Base-by-base conservation (phyloP, 768 basidiomycete species). In the Rhodocollybia butyracea region DNA sequence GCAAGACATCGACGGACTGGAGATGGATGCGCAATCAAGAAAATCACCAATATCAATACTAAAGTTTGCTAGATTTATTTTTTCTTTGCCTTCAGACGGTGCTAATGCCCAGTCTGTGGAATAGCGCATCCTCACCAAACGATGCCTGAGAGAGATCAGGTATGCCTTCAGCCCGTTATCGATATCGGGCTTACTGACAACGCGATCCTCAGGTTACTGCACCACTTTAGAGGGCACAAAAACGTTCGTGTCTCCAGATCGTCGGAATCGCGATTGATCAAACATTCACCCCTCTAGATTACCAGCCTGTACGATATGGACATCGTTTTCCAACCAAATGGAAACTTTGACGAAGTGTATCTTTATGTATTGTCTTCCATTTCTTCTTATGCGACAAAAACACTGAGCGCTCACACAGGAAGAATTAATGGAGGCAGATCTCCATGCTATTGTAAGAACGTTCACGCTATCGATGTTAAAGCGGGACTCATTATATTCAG, bases 361-460 rank as follows among this genome's bases (percentile, higher is more conserved):
- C 86, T 91, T 65, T 92, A 94, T 63, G 90, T 92, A 60, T 60
- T 86, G 75, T 38, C 13, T 11, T 38, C 17, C 12, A 36, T 10
- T 31, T 51, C 17, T 55, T n/a, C 36, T 11, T n/a, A n/a, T n/a
- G n/a, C n/a, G n/a, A 57, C 19, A n/a, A 31, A n/a, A 7, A 1
- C 7, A n/a, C n/a, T n/a, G n/a, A n/a, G n/a, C n/a, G n/a, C n/a
- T n/a, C n/a, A n/a, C 32, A n/a, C 71, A 98, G 90, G 95, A 98
- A 76, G 97, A 99, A 70, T 84, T 98, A 62, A 99, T 98, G 97
- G 97, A 99, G 69, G 97, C 97, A 54, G 97, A 99, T 82, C 80
- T 99, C 19, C 97, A 98, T 65, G 97, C 97, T 19, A 99, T 99
- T 70, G 94, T 95, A 63, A 71, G 84, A 21, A 7, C 39, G 2